Percentiles rank a stretch among this genome's conserved stretches.
Evolutionary conservation across 208 protist genomes (phyloP).

Genomic region (Trypanosoma platydactyli): DNA sequence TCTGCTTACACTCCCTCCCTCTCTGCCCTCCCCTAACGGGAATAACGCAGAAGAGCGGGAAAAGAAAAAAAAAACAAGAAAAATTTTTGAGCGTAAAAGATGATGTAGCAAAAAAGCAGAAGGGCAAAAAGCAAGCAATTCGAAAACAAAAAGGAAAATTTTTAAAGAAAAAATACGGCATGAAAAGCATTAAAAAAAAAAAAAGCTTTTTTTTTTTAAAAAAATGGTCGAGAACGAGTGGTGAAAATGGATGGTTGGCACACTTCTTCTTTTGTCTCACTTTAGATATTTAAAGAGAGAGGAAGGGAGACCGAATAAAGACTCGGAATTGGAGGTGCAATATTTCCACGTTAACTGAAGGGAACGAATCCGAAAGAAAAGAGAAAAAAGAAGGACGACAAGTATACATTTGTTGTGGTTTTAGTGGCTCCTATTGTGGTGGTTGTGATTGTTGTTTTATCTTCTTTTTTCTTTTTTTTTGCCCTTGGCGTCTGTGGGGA

Average conservation of each 20-base stretch:
- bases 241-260: no score
- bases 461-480: slow-evolving; percentile 24
- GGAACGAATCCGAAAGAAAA: not conserved
- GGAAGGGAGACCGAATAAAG: not conserved
- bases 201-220: slow-evolving; percentile 11
- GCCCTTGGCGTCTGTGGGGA: not conserved
- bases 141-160: not conserved
- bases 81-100: not conserved
- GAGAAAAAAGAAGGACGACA: not conserved
- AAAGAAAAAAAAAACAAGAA: slow-evolving; percentile 21
- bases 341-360: not conserved
- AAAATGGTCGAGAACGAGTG: slow-evolving; percentile 1
- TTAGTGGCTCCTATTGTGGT: no score
- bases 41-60: not conserved
- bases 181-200: not conserved
- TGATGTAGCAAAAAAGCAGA: not conserved
- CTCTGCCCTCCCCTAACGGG: no score
- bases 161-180: not conserved
- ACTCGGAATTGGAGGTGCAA: not conserved
- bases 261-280: not conserved
- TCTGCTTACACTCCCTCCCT: no score
- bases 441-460: not conserved
- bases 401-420: not conserved
- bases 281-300: not conserved
- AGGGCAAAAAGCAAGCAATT: not conserved